Evolutionary conservation across 331 rosid genomes (phyloP).

Genomic region (Quercus tomentella): DNA sequence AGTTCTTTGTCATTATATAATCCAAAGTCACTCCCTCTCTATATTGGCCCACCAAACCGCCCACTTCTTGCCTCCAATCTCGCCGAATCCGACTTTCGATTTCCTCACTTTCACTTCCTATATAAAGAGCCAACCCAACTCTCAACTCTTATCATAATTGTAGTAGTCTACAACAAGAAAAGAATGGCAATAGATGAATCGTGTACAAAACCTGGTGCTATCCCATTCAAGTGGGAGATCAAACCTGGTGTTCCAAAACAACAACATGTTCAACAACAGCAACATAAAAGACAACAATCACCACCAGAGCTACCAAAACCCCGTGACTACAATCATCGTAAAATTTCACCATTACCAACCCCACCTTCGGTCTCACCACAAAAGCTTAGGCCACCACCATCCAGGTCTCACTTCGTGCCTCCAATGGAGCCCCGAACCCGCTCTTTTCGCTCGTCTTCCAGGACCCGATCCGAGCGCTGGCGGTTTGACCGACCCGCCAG

Average conservation of each 20-base stretch:
- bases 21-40: constrained; percentile 11
- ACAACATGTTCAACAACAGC: constrained; percentile 9
- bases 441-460: constrained; percentile 43
- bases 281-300: constrained; percentile 1
- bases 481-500: constrained; percentile 34
- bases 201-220: constrained; percentile 63
- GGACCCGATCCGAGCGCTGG: constrained; percentile 57
- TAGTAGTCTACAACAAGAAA: neutral
- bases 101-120: neutral
- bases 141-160: too few species aligned
- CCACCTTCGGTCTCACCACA: neutral
- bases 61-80: constrained; percentile 70
- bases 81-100: constrained; percentile 35
- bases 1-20: neutral
- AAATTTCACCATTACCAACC: too few species aligned
- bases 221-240: constrained; percentile 95
- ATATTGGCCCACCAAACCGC: constrained; percentile 18
- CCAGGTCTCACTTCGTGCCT: constrained; percentile 20
- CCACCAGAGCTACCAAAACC: neutral
- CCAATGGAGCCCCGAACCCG: constrained; percentile 29
- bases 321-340: neutral
- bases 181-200: constrained; percentile 54
- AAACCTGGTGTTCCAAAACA: constrained; percentile 81
- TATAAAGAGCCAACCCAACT: too few species aligned
- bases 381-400: constrained; percentile 67